Conservation (phyloP, 1,284 basidiomycete genomes). For the Ustilago loliicola region DNA sequence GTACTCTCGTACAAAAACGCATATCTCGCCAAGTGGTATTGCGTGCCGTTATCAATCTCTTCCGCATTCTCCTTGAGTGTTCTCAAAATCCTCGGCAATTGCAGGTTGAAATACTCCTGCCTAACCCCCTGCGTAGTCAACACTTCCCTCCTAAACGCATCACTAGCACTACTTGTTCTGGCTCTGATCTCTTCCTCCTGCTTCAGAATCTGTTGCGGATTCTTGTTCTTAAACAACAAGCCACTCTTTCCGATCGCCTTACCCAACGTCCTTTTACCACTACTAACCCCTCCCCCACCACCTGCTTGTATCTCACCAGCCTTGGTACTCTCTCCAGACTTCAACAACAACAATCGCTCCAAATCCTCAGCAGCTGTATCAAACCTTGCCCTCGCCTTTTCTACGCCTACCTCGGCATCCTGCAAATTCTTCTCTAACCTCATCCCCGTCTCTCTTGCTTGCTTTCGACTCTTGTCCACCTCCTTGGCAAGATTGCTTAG, state of each 20-base stretch:
- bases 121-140: conserved; percentile 87
- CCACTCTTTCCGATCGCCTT: conserved; percentile 91
- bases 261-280: conserved; percentile 69
- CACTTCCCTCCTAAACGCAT: conserved; percentile 91
- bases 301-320: conserved; percentile 58
- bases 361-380: conserved; percentile 93
- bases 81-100: conserved; percentile 90
- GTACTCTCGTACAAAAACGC: conserved; percentile 94
- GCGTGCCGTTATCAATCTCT: conserved; percentile 94
- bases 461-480: conserved; percentile 92
- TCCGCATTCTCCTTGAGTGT: conserved; percentile 95
- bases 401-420: conserved; percentile 88
- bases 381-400: conserved; percentile 88
- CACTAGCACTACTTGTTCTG: conserved; percentile 86
- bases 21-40: conserved; percentile 95
- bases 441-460: conserved; percentile 73
- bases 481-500: conserved; percentile 86
- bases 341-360: conserved; percentile 90
- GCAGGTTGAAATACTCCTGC: conserved; percentile 96
- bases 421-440: conserved; percentile 88
- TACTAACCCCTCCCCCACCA: conserved; percentile 73
- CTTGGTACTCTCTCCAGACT: conserved; percentile 82
- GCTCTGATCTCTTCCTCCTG: conserved; percentile 94
- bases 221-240: conserved; percentile 86
- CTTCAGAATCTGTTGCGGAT: conserved; percentile 89